Conservation (phyloP, 164 flowering plant species). For the Berberis thunbergii region DNA sequence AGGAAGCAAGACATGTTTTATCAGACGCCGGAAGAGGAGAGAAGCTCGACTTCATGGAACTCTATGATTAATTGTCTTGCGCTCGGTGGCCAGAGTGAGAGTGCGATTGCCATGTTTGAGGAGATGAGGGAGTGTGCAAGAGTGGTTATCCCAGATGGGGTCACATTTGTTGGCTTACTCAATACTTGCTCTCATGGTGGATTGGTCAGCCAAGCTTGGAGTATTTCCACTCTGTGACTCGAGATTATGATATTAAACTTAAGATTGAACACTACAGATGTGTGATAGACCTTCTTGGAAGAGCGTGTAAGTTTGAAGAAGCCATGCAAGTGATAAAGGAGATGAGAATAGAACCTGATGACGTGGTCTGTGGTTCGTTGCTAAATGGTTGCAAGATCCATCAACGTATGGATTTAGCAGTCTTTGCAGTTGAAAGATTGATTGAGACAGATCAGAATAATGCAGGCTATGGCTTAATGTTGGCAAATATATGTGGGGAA, state of each 20-base stretch:
- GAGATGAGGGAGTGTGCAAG: slow-evolving; percentile 4
- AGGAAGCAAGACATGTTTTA: slow-evolving; percentile 7
- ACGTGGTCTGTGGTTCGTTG: slow-evolving; percentile 9
- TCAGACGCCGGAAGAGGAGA: not conserved
- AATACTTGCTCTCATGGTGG: slow-evolving; percentile 10
- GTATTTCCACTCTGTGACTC: slow-evolving; percentile 6
- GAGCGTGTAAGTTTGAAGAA: slow-evolving; percentile 8
- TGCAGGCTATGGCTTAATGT: slow-evolving; percentile 7
- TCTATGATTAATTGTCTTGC: slow-evolving; percentile 11
- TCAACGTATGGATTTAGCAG: slow-evolving; percentile 3
- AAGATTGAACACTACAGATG: slow-evolving; percentile 7
- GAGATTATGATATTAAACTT: slow-evolving; percentile 2
- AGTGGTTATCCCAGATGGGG: slow-evolving; percentile 3
- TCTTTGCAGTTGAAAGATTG: slow-evolving; percentile 1
- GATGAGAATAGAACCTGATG: slow-evolving; percentile 6
- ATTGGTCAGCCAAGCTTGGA: slow-evolving; percentile 3
- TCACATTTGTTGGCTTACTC: slow-evolving; percentile 7
- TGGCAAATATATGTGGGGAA: slow-evolving; percentile 9
- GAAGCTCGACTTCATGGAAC: slow-evolving; percentile 6
- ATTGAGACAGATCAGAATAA: slow-evolving; percentile 3
- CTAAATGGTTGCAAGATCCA: slow-evolving; percentile 8
- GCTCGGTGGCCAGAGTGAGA: slow-evolving; percentile 1
- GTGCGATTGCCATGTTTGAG: slow-evolving; percentile 2
- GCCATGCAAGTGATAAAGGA: slow-evolving; percentile 1
- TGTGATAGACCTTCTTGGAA: slow-evolving; percentile 9